Evolutionary conservation across 2,329 filamentous ascomycete genomes (phyloP).

Genomic region (Aspergillus persii): DNA sequence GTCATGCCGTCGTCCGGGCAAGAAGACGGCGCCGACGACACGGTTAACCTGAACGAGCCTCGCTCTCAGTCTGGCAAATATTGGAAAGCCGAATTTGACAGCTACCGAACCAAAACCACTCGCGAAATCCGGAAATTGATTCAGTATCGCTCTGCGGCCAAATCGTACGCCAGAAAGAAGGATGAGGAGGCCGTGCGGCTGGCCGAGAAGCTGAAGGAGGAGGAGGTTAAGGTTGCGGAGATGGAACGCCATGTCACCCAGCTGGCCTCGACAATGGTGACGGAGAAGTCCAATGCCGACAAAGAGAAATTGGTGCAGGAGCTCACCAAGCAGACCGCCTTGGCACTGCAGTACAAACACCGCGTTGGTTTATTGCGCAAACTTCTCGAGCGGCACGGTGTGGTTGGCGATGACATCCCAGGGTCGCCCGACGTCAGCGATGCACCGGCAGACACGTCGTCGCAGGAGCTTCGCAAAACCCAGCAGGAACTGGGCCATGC

Average conservation of each 20-base stretch:
- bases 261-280: conserved; percentile 41
- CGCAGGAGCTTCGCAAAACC: conserved; percentile 30
- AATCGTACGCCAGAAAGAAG: conserved; percentile 59
- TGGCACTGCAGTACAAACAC: conserved; percentile 45
- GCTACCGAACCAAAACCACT: conserved; percentile 57
- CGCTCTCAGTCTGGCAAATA: conserved; percentile 59
- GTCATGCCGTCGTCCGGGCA: conserved; percentile 21
- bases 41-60: conserved; percentile 54
- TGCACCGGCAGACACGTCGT: conserved; percentile 15
- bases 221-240: conserved; percentile 45
- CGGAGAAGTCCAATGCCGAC: conserved; percentile 28
- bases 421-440: conserved; percentile 21
- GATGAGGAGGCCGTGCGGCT: conserved; percentile 55
- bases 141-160: conserved; percentile 58
- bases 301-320: conserved; percentile 43
- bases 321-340: conserved; percentile 44
- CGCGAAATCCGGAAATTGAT: conserved; percentile 61
- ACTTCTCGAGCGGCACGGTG: conserved; percentile 38
- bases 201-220: conserved; percentile 51
- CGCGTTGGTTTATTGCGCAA: conserved; percentile 39
- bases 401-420: conserved; percentile 28
- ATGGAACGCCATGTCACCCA: conserved; percentile 45
- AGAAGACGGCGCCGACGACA: conserved; percentile 44
- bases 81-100: conserved; percentile 62
- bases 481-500: conserved; percentile 37